phyloP scores from a whole-genome alignment of 345 rosid species.

The Hypericum perforatum region DNA sequence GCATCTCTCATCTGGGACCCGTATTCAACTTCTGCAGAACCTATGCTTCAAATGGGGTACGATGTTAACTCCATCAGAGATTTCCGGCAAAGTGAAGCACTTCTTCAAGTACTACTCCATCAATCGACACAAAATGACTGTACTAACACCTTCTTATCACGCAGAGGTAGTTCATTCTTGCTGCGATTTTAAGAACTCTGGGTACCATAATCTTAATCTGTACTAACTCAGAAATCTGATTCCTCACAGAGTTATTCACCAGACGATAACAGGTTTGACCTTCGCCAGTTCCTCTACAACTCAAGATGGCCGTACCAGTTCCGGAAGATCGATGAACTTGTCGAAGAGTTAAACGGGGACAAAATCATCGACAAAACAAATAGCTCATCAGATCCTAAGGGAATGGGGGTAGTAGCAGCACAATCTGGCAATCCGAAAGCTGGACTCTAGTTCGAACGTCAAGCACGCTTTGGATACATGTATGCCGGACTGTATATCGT shows the following conservation, averaged over 20 bases:
- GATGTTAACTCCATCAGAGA: slow-evolving; percentile 61
- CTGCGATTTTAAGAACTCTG: neutral
- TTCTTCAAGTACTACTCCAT: slow-evolving; percentile 93
- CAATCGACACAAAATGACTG: slow-evolving; percentile 95
- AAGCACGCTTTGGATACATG: no score
- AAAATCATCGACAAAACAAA: neutral
- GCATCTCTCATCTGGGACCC: slow-evolving; percentile 2
- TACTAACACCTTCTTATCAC: slow-evolving; percentile 85
- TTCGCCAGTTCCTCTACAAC: slow-evolving; percentile 82
- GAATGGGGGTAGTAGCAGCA: no score
- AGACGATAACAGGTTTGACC: slow-evolving; percentile 85
- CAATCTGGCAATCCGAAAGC: no score
- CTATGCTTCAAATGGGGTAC: slow-evolving; percentile 92
- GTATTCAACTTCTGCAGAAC: slow-evolving; percentile 36
- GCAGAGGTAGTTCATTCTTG: slow-evolving; percentile 55
- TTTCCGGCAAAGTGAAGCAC: slow-evolving; percentile 82
- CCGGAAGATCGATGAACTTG: slow-evolving; percentile 76
- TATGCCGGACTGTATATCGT: no score
- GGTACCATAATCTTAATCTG: no score
- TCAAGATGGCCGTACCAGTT: slow-evolving; percentile 81
- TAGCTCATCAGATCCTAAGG: no score
- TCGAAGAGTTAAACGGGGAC: slow-evolving; percentile 46
- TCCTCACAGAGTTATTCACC: slow-evolving; percentile 81
- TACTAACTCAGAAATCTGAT: neutral
- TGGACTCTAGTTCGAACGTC: no score